phyloP scores from a whole-genome alignment of 225 moss, liverwort and hornwort species.

The Climacium dendroides region DNA sequence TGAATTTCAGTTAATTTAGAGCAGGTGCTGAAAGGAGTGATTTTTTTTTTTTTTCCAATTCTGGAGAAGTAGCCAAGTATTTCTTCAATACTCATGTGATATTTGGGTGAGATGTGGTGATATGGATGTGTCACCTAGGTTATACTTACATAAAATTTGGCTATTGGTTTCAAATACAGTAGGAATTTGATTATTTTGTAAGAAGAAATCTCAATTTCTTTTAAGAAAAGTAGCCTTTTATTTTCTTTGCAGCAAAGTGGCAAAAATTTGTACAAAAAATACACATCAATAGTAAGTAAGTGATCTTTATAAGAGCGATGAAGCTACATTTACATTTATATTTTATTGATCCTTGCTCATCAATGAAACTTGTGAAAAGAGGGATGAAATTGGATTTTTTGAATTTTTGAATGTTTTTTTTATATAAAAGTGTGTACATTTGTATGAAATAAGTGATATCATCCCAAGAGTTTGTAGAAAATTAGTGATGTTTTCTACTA shows the following conservation, averaged over 20 bases:
- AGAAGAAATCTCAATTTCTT: background rate
- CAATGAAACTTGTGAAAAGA: background rate
- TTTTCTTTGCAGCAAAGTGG: background rate
- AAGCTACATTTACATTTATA: background rate
- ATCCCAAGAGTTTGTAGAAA: background rate
- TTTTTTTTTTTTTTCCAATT: background rate
- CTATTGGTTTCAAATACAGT: background rate
- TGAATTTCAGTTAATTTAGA: too few species aligned
- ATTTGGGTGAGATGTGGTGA: background rate
- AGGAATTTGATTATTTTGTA: background rate
- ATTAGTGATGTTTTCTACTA: background rate
- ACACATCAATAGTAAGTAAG: rapidly evolving
- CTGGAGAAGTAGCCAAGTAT: background rate
- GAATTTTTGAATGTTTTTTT: too few species aligned
- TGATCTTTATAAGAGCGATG: background rate
- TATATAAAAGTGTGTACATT: background rate
- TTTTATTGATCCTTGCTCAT: rapidly evolving
- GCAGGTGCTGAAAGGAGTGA: too few species aligned
- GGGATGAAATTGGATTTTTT: background rate
- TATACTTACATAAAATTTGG: rapidly evolving
- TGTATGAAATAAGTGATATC: background rate
- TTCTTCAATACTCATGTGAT: too few species aligned
- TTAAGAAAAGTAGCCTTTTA: background rate
- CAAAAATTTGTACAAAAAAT: background rate
- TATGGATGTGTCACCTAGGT: rapidly evolving